Percentiles rank a stretch among this genome's conserved stretches.
These are phyloP conservation scores for Leccinum huronense DNA, from an alignment of 1,284 basidiomycete genomes.

Conservation along the genomic window DNA sequence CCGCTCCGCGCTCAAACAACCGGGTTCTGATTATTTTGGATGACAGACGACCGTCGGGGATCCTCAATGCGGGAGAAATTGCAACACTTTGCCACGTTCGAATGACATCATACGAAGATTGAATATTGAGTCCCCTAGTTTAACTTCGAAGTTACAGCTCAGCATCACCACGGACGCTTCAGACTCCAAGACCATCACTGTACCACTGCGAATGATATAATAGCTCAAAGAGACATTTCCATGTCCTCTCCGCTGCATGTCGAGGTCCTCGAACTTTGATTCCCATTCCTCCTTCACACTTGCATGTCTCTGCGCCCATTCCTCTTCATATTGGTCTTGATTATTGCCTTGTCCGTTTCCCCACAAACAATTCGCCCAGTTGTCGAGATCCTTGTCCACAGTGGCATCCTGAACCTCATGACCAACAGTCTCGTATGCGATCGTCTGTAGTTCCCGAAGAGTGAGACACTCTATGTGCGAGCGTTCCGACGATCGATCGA, in stretches of 20 bases:
- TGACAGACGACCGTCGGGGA: too few relatives aligned
- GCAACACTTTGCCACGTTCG: neutral
- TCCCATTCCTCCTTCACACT: slow-evolving; percentile 29
- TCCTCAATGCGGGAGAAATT: neutral
- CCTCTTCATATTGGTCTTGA: slow-evolving; percentile 13
- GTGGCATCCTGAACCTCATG: slow-evolving; percentile 40
- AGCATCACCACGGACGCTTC: neutral
- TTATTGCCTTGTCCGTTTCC: slow-evolving; percentile 18
- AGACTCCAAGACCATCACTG: neutral
- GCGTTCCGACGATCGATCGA: slow-evolving; percentile 51
- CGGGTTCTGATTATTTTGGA: slow-evolving; percentile 37
- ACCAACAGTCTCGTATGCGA: slow-evolving; percentile 52
- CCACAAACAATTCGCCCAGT: slow-evolving; percentile 32
- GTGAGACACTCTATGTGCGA: slow-evolving; percentile 56
- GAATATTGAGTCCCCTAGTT: too few relatives aligned
- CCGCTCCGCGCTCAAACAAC: slow-evolving; percentile 46
- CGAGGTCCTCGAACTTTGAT: slow-evolving; percentile 28
- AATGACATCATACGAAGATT: too few relatives aligned
- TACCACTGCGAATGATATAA: neutral
- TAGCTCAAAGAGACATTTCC: slow-evolving; percentile 33
- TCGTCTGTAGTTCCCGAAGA: slow-evolving; percentile 47
- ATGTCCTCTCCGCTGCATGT: slow-evolving; percentile 28
- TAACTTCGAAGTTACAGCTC: neutral
- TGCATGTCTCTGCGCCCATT: slow-evolving; percentile 18
- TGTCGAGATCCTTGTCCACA: slow-evolving; percentile 38